These are phyloP conservation scores for Cajanus cajan DNA, from an alignment of 306 rosid genomes.

Conservation along the genomic window DNA sequence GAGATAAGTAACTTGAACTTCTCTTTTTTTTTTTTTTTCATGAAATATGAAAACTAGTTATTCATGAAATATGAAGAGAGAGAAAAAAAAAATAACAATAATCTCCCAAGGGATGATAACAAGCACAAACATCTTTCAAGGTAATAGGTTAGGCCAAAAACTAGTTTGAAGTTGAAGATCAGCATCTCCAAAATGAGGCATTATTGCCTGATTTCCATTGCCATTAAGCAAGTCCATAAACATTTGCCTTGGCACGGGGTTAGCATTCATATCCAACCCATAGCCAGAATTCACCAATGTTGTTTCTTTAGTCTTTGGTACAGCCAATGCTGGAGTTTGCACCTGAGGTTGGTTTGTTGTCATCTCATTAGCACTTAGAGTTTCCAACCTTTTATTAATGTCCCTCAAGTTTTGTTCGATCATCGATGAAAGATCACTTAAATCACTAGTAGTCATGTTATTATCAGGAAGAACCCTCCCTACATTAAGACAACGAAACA, in stretches of 20 bases:
- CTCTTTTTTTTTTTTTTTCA: too few species aligned
- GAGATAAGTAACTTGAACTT: too few species aligned
- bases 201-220: neutral
- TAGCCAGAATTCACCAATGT: neutral
- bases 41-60: too few species aligned
- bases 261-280: neutral
- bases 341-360: neutral
- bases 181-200: constrained; percentile 13
- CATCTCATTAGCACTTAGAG: neutral
- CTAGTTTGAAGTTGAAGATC: neutral
- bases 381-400: constrained; percentile 1
- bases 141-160: too few species aligned
- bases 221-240: constrained; percentile 16
- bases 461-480: neutral
- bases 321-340: neutral
- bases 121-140: too few species aligned
- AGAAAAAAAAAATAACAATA: too few species aligned
- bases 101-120: too few species aligned
- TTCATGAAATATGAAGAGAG: too few species aligned
- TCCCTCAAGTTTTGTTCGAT: constrained; percentile 33
- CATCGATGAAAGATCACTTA: constrained; percentile 22
- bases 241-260: neutral
- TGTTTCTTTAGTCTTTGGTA: neutral
- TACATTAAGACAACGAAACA: constrained; percentile 13
- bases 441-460: constrained; percentile 8